Evolutionary conservation across 2,329 filamentous ascomycete genomes (phyloP).

Genomic region (Erysiphe neolycopersici): DNA sequence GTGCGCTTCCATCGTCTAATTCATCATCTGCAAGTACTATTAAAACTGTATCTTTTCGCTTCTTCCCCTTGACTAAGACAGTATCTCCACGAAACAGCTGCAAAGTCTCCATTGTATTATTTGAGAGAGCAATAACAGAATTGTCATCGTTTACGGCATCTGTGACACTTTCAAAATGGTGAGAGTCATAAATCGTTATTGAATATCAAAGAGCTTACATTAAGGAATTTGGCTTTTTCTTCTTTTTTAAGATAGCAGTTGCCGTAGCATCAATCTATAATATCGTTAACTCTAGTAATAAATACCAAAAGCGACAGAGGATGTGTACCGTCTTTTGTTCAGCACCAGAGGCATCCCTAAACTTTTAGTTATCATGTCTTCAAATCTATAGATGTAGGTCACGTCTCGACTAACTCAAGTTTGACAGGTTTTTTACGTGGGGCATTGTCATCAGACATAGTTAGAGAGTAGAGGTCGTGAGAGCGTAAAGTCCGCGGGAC

Average conservation of each 20-base stretch:
- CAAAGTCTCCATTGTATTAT: conserved; percentile 95
- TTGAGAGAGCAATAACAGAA: conserved; percentile 93
- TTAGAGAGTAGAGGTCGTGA: too few relatives aligned
- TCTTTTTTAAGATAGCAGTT: conserved; percentile 97
- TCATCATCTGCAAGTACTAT: conserved; percentile 96
- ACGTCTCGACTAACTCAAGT: too few relatives aligned
- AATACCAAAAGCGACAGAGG: conserved; percentile 7
- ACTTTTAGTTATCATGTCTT: conserved; percentile 15
- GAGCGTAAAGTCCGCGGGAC: too few relatives aligned
- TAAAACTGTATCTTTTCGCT: conserved; percentile 95
- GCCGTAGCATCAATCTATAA: conserved; percentile 62
- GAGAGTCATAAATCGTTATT: conserved; percentile 6
- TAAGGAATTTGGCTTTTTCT: conserved; percentile 99
- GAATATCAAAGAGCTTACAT: conserved; percentile 31
- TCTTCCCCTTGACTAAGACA: conserved; percentile 95
- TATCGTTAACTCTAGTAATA: conserved; percentile 14
- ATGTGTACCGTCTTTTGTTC: conserved; percentile 54
- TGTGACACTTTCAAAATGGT: conserved; percentile 43
- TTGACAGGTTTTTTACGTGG: too few relatives aligned
- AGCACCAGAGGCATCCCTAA: conserved; percentile 66
- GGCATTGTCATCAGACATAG: too few relatives aligned
- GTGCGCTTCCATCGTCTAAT: conserved; percentile 84
- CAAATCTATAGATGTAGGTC: background rate
- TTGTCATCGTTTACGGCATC: conserved; percentile 99
- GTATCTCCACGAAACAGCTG: conserved; percentile 98